Evolutionary conservation across 805 yeast genomes (phyloP).

Genomic region (Clavispora asparagi): DNA sequence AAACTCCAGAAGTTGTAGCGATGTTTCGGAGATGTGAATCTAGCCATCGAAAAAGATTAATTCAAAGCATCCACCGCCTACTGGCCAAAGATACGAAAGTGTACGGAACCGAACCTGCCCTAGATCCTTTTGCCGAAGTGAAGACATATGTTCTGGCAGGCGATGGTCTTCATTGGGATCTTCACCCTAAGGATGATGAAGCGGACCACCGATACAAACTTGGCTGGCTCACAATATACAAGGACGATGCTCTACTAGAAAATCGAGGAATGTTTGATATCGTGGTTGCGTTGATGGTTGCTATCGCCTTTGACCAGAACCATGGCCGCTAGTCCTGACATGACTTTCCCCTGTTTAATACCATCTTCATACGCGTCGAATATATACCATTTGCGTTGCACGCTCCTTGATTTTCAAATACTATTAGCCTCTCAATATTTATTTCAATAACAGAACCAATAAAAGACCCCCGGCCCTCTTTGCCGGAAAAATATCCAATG

Average conservation of each 20-base stretch:
- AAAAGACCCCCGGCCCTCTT: too few species aligned
- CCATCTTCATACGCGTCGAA: too few species aligned
- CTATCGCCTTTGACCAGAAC: constrained; percentile 38
- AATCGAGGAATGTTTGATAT: constrained; percentile 48
- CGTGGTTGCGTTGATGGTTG: constrained; percentile 49
- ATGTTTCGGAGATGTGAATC: constrained; percentile 39
- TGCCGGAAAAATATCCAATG: too few species aligned
- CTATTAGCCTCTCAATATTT: too few species aligned
- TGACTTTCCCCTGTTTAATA: too few species aligned
- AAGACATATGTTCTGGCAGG: constrained; percentile 40
- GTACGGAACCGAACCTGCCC: constrained; percentile 3
- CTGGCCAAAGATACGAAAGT: constrained; percentile 2
- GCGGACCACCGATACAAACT: constrained; percentile 51
- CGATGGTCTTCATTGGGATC: constrained; percentile 46
- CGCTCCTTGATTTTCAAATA: too few species aligned
- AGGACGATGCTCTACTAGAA: constrained; percentile 28
- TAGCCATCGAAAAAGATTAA: constrained; percentile 31
- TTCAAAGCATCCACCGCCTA: constrained; percentile 28
- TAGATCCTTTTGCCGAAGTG: constrained; percentile 12
- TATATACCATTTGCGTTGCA: too few species aligned
- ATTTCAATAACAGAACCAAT: too few species aligned
- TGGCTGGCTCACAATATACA: constrained; percentile 64
- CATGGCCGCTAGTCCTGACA: not conserved
- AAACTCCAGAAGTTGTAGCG: constrained; percentile 27
- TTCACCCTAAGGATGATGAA: constrained; percentile 51